Percentiles rank a stretch among this genome's conserved stretches.
phyloP scores from a whole-genome alignment of 805 yeast genomes.

The Myxozyma sirexii region DNA sequence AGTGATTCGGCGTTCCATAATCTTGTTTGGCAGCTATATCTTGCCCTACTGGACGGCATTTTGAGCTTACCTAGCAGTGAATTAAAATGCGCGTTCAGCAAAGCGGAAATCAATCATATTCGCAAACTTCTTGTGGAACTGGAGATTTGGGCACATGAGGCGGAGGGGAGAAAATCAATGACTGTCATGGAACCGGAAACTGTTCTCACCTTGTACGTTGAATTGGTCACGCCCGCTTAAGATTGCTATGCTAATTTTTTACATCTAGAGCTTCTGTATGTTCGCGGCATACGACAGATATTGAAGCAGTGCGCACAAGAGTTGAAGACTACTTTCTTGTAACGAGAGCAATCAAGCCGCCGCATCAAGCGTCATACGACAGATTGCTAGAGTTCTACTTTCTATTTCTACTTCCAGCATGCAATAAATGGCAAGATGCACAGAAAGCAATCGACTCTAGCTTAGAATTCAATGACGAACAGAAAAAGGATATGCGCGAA shows the following conservation, averaged over 20 bases:
- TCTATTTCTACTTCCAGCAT: slow-evolving; percentile 17
- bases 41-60: slow-evolving; percentile 26
- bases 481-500: neutral
- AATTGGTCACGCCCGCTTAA: neutral
- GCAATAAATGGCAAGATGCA: slow-evolving; percentile 21
- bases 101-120: slow-evolving; percentile 4
- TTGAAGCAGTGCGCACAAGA: slow-evolving; percentile 3
- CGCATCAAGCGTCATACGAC: neutral
- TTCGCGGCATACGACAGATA: slow-evolving; percentile 4
- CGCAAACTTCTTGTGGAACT: neutral
- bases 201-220: slow-evolving; percentile 11
- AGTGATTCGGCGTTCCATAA: neutral
- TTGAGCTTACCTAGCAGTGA: slow-evolving; percentile 1
- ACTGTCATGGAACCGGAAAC: neutral
- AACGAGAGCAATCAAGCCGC: neutral
- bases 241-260: neutral
- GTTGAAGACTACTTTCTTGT: slow-evolving; percentile 4
- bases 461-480: neutral
- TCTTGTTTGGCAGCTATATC: slow-evolving; percentile 23
- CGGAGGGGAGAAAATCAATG: neutral
- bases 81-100: slow-evolving; percentile 9
- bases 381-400: slow-evolving; percentile 21
- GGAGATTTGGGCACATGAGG: slow-evolving; percentile 15
- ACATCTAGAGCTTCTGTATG: slow-evolving; percentile 4
- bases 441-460: neutral